phyloP scores from a whole-genome alignment of 1,139 yeast genomes.

The Chernovozyma aurita region DNA sequence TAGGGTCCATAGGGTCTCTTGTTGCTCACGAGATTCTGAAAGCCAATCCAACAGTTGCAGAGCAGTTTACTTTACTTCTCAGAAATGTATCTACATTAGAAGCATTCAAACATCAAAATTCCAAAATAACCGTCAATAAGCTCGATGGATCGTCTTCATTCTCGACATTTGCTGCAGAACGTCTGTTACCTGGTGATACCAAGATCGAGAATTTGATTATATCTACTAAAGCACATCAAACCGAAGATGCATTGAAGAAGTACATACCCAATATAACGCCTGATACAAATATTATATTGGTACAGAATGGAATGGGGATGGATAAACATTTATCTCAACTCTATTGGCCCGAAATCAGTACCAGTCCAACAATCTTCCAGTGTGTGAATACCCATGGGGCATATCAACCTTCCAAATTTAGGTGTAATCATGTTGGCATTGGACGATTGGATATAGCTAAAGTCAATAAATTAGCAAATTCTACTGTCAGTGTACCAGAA shows the following conservation, averaged over 20 bases:
- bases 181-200: slow-evolving; percentile 7
- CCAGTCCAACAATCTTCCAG: slow-evolving; percentile 57
- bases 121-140: slow-evolving; percentile 21
- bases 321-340: slow-evolving; percentile 46
- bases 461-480: slow-evolving; percentile 10
- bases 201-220: slow-evolving; percentile 52
- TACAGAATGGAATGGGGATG: slow-evolving; percentile 79
- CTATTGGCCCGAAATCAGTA: slow-evolving; percentile 48
- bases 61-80: slow-evolving; percentile 35
- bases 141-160: slow-evolving; percentile 2
- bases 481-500: slow-evolving; percentile 17
- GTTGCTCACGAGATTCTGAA: slow-evolving; percentile 35
- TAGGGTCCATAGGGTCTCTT: slow-evolving; percentile 41
- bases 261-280: slow-evolving; percentile 36
- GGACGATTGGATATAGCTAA: slow-evolving; percentile 56
- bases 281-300: slow-evolving; percentile 53
- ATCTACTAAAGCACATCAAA: slow-evolving; percentile 61
- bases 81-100: slow-evolving; percentile 34
- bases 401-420: slow-evolving; percentile 37
- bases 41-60: slow-evolving; percentile 18
- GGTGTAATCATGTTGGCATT: slow-evolving; percentile 61
- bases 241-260: slow-evolving; percentile 42
- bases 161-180: slow-evolving; percentile 1
- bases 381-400: slow-evolving; percentile 88
- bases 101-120: slow-evolving; percentile 34